Percentiles rank a stretch among this genome's conserved stretches.
phyloP scores from a whole-genome alignment of 257 asterid species.

The Handroanthus guayacan region DNA sequence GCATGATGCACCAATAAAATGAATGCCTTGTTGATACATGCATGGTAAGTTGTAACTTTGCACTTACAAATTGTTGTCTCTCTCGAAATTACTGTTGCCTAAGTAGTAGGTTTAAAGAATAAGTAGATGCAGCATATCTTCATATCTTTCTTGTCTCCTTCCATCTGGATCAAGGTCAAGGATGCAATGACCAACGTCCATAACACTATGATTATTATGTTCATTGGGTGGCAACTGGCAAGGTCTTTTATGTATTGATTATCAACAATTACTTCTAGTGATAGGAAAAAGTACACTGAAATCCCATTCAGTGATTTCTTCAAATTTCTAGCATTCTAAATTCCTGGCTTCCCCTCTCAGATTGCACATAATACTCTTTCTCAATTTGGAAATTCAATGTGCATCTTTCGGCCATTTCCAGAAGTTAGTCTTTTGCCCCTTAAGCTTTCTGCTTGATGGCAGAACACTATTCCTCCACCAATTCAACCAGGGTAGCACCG shows the following conservation, averaged over 20 bases:
- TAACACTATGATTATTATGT: conserved; percentile 6
- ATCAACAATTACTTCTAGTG: background rate
- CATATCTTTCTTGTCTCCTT: conserved; percentile 23
- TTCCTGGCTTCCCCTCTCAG: conserved; percentile 20
- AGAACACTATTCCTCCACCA: background rate
- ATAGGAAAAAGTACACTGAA: background rate
- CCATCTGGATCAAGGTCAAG: background rate
- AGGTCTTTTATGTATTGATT: conserved; percentile 1
- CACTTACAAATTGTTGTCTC: background rate
- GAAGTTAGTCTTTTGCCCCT: background rate
- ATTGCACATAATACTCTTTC: background rate
- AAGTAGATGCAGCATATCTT: background rate
- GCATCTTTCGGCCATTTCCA: conserved; percentile 15
- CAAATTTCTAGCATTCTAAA: background rate
- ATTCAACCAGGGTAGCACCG: background rate
- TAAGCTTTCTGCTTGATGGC: conserved; percentile 19
- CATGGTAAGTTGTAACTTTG: background rate
- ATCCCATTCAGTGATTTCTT: conserved; percentile 6
- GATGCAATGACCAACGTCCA: conserved; percentile 1
- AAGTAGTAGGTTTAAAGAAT: conserved; percentile 3
- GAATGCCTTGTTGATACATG: conserved; percentile 5
- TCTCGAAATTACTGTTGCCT: conserved; percentile 6
- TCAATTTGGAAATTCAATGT: background rate
- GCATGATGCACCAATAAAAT: background rate
- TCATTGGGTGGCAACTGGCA: background rate